Percentiles rank a stretch among this genome's conserved stretches.
Conservation (phyloP, 306 rosid species). For the Malus sieversii region DNA sequence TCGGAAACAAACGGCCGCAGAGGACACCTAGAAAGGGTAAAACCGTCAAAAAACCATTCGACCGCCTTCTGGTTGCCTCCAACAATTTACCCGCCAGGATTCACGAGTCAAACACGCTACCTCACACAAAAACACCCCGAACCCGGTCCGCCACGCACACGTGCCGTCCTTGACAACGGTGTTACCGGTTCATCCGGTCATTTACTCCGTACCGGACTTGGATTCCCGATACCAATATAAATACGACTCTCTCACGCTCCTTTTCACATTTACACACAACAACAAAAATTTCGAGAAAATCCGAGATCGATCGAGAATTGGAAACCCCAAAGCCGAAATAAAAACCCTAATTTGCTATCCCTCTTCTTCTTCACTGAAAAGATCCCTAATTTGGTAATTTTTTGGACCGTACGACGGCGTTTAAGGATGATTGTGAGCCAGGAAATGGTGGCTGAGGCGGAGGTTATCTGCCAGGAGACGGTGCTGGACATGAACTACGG, state of each 20-base stretch:
- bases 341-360: slow-evolving; percentile 2
- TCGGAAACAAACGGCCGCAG: neutral
- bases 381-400: neutral
- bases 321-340: neutral
- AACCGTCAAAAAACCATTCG: neutral
- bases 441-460: slow-evolving; percentile 56
- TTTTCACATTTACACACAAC: neutral
- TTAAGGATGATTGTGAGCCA: slow-evolving; percentile 45
- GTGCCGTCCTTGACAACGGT: slow-evolving; percentile 4
- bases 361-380: slow-evolving; percentile 1
- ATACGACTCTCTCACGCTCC: neutral
- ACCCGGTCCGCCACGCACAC: neutral
- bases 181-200: slow-evolving; percentile 19
- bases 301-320: neutral
- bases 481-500: slow-evolving; percentile 60
- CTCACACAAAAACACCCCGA: neutral
- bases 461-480: slow-evolving; percentile 47
- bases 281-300: neutral
- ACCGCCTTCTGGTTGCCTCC: neutral
- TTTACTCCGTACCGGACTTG: neutral
- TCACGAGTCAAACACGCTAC: slow-evolving; percentile 3
- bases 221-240: neutral
- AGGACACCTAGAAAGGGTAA: neutral
- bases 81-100: neutral
- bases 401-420: neutral